Conservation (phyloP, 176 grass and related monocot genomes). For the Lolium rigidum region DNA sequence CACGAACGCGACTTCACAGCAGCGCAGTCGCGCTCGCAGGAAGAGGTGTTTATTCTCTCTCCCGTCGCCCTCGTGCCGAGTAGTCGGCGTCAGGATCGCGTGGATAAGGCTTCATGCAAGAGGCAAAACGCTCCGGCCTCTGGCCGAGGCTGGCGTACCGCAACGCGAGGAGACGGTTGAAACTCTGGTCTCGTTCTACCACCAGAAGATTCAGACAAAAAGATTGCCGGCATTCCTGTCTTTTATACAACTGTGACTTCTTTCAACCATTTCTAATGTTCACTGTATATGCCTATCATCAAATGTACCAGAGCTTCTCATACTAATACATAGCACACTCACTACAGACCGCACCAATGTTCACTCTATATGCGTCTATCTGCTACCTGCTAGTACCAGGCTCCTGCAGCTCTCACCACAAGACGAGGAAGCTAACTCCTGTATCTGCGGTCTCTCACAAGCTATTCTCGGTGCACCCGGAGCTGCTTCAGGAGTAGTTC, state of each 20-base stretch:
- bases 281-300: neutral
- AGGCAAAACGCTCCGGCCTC: neutral
- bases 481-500: slow-evolving; percentile 38
- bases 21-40: neutral
- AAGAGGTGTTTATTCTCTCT: neutral
- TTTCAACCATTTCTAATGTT: neutral
- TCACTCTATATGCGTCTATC: neutral
- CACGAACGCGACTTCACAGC: neutral
- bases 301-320: neutral
- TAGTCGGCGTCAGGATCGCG: neutral
- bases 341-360: neutral
- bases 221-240: neutral
- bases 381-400: slow-evolving; percentile 25
- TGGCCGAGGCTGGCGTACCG: neutral
- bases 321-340: neutral
- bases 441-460: neutral
- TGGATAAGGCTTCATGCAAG: neutral
- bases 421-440: neutral
- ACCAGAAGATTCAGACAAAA: neutral
- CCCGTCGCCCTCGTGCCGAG: neutral
- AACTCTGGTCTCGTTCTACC: neutral
- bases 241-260: neutral
- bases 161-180: neutral
- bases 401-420: slow-evolving; percentile 2
- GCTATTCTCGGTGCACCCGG: neutral